These are phyloP conservation scores for Phytophthora sansomeana DNA, from an alignment of 352 stramenopile species.

Conservation along the genomic window DNA sequence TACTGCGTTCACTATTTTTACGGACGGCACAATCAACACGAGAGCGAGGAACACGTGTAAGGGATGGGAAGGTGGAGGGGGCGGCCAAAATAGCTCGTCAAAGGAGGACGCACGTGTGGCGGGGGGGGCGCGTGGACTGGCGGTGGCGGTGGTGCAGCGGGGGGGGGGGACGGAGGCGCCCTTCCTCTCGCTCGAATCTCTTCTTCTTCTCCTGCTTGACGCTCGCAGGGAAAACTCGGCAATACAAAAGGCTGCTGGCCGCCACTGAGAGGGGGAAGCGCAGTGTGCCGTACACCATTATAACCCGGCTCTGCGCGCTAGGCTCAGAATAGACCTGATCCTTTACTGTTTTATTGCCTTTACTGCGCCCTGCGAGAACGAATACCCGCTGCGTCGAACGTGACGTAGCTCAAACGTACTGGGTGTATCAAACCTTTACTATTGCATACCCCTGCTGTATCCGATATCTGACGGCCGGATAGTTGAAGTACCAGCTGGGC, in stretches of 20 bases:
- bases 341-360: conserved; percentile 19
- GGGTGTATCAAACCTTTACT: not conserved
- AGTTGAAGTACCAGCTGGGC: conserved; percentile 28
- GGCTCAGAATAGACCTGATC: conserved; percentile 17
- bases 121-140: not conserved
- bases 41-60: conserved; percentile 18
- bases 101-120: not conserved
- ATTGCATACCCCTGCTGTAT: not conserved
- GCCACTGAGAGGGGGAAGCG: conserved; percentile 11
- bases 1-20: conserved; percentile 32
- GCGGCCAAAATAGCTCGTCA: conserved; percentile 18
- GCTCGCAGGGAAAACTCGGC: conserved; percentile 37
- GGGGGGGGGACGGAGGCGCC: conserved; percentile 7
- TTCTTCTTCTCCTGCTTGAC: conserved; percentile 29
- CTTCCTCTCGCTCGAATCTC: conserved; percentile 11
- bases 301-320: conserved; percentile 19
- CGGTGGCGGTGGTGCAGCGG: conserved; percentile 2
- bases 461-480: not conserved
- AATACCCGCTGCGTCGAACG: not conserved
- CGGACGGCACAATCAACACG: conserved; percentile 22
- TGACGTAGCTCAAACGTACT: not conserved
- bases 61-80: conserved; percentile 17
- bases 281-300: not conserved
- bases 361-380: not conserved
- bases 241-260: conserved; percentile 19